Evolutionary conservation across 257 asterid genomes (phyloP).

Genomic region (Solanum sejunctum): DNA sequence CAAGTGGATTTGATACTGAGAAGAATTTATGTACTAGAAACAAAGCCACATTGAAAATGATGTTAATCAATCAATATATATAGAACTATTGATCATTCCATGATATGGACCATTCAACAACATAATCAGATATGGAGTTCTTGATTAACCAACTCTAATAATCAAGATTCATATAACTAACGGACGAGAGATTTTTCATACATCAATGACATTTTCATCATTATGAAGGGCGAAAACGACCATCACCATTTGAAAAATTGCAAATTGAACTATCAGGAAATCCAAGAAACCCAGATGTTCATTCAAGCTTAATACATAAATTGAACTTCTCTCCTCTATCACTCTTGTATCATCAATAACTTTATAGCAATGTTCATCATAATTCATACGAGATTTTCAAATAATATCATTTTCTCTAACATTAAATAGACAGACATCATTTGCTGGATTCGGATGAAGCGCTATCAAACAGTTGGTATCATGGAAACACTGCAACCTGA

Average conservation of each 20-base stretch:
- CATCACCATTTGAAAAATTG: background rate
- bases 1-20: no score
- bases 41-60: no score
- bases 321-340: conserved; percentile 51
- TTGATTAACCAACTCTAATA: background rate
- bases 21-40: no score
- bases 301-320: conserved; percentile 64
- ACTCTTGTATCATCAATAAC: conserved; percentile 56
- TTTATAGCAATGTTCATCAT: background rate
- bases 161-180: conserved; percentile 29
- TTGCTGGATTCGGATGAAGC: conserved; percentile 54
- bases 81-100: no score
- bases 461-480: conserved; percentile 31
- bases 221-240: conserved; percentile 69
- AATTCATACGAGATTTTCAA: conserved; percentile 63
- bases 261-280: conserved; percentile 8
- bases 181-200: conserved; percentile 53
- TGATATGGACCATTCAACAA: no score
- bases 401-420: conserved; percentile 55
- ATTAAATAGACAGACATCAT: conserved; percentile 63
- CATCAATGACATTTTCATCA: conserved; percentile 61
- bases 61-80: no score
- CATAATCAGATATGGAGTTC: no score
- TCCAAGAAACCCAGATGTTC: conserved; percentile 85
- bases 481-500: background rate